These are phyloP conservation scores for Leucogyrophana mollusca DNA, from an alignment of 768 basidiomycete species.

Conservation along the genomic window DNA sequence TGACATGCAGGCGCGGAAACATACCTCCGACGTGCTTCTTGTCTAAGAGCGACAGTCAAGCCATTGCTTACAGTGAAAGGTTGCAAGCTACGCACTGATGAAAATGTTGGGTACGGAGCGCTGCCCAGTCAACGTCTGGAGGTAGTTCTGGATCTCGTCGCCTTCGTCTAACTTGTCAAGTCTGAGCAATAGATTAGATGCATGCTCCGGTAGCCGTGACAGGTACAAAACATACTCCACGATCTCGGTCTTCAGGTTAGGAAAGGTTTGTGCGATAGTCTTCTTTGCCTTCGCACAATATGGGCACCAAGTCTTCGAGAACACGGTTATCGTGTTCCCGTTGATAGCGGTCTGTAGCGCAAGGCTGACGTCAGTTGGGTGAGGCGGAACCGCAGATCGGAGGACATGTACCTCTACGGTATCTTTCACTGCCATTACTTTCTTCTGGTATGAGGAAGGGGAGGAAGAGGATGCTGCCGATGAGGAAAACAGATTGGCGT, in stretches of 20 bases:
- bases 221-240: conserved; percentile 43
- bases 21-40: no score
- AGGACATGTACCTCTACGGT: conserved; percentile 38
- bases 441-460: conserved; percentile 18
- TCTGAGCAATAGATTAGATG: conserved; percentile 30
- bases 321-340: conserved; percentile 53
- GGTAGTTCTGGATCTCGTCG: conserved; percentile 61
- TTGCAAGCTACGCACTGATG: conserved; percentile 46
- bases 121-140: conserved; percentile 61
- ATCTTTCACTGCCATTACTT: conserved; percentile 29
- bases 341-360: conserved; percentile 46
- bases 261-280: conserved; percentile 40
- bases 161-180: conserved; percentile 62
- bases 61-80: no score
- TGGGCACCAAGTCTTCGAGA: conserved; percentile 60
- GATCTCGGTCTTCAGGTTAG: conserved; percentile 36
- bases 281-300: conserved; percentile 50
- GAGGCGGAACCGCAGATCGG: no score
- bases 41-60: no score
- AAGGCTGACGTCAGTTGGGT: conserved; percentile 41
- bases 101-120: conserved; percentile 78
- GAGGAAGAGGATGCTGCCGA: conserved; percentile 30
- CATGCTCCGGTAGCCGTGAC: neutral
- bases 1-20: no score
- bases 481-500: conserved; percentile 12